Evolutionary conservation across 1,284 basidiomycete genomes (phyloP).

Genomic region (Ceratobasidium sp.): DNA sequence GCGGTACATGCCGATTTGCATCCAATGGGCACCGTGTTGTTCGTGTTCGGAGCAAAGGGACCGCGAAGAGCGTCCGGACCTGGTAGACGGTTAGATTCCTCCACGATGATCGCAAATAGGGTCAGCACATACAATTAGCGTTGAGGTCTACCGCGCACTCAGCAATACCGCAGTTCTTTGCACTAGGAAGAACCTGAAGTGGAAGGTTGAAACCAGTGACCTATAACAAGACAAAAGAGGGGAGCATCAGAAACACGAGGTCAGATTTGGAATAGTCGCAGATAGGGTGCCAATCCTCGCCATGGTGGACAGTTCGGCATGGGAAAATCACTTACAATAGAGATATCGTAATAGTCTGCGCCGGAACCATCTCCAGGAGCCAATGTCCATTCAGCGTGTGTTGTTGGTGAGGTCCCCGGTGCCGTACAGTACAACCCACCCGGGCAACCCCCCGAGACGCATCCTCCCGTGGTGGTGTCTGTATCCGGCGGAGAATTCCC

Average conservation of each 20-base stretch:
- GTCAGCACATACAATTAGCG: not conserved
- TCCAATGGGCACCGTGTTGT: not conserved
- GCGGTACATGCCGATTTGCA: slow-evolving; percentile 28
- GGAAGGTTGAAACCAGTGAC: slow-evolving; percentile 25
- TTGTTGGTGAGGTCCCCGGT: slow-evolving; percentile 7
- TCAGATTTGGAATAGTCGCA: not conserved
- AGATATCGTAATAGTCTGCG: slow-evolving; percentile 30
- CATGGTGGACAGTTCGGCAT: not conserved
- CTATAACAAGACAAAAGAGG: not conserved
- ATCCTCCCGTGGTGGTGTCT: slow-evolving; percentile 15
- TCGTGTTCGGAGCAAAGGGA: slow-evolving; percentile 9
- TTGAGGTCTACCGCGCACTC: slow-evolving; percentile 21
- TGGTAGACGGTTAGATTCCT: not conserved
- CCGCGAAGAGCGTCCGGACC: slow-evolving; percentile 23
- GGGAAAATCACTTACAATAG: slow-evolving; percentile 20
- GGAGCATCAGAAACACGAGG: slow-evolving; percentile 10
- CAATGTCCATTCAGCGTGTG: slow-evolving; percentile 29
- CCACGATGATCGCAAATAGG: not conserved
- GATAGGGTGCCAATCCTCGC: not conserved
- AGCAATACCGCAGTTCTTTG: slow-evolving; percentile 14
- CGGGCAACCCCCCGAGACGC: slow-evolving; percentile 21
- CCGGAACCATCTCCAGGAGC: slow-evolving; percentile 28
- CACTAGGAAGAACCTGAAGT: slow-evolving; percentile 12
- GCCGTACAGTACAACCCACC: slow-evolving; percentile 14
- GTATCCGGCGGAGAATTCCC: slow-evolving; percentile 8